phyloP scores from a whole-genome alignment of 495 filamentous ascomycete genomes.

The Aspergillus campestris region DNA sequence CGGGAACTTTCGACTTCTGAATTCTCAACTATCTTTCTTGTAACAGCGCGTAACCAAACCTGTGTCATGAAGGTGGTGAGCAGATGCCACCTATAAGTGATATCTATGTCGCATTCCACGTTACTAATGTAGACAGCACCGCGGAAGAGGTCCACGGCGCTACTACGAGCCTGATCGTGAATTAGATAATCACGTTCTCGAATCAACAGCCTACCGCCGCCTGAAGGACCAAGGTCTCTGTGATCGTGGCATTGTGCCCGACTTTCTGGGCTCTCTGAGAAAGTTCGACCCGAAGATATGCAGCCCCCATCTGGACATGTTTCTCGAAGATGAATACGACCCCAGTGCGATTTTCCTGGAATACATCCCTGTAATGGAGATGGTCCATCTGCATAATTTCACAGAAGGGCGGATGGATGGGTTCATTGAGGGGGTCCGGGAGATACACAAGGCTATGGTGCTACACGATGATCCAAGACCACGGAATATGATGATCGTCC shows the following conservation, averaged over 20 bases:
- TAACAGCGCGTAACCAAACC: neutral
- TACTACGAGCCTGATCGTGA: conserved; percentile 5
- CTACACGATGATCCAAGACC: conserved; percentile 4
- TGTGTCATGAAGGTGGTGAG: conserved; percentile 1
- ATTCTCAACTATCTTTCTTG: neutral
- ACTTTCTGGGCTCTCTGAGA: conserved; percentile 4
- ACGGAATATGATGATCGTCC: conserved; percentile 10
- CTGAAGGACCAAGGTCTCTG: conserved; percentile 6
- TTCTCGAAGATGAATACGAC: conserved; percentile 5
- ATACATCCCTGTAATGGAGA: conserved; percentile 6
- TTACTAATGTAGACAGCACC: conserved; percentile 2
- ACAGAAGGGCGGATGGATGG: conserved; percentile 4
- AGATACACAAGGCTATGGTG: conserved; percentile 10
- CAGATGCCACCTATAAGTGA: neutral
- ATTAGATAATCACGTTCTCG: conserved; percentile 1
- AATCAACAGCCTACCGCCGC: conserved; percentile 6
- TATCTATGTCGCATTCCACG: too few relatives aligned
- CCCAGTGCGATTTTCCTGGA: conserved; percentile 9
- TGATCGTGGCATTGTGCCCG: conserved; percentile 7
- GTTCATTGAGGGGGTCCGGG: conserved; percentile 1
- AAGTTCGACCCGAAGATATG: conserved; percentile 4
- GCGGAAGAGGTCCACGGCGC: conserved; percentile 1
- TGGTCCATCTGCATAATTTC: conserved; percentile 3
- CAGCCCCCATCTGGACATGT: conserved; percentile 3
- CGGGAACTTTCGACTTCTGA: neutral